Conservation (phyloP, 176 grass and related monocot genomes). For the Cenchrus americanus region DNA sequence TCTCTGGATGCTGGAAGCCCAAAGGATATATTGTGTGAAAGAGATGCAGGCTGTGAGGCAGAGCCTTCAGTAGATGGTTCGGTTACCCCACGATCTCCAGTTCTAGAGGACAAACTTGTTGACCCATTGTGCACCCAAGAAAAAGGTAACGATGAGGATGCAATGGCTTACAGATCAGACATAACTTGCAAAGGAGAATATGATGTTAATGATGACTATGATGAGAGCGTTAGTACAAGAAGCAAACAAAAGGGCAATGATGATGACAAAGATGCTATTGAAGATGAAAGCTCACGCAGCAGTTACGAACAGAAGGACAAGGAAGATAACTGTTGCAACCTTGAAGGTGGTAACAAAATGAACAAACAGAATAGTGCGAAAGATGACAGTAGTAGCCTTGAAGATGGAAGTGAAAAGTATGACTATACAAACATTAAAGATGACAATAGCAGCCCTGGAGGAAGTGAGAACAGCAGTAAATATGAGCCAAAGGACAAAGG, state of each 20-base stretch:
- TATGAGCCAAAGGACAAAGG: constrained; percentile 26
- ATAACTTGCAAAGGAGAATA: constrained; percentile 29
- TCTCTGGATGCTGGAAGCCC: constrained; percentile 54
- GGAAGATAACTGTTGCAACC: constrained; percentile 24
- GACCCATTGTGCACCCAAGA: constrained; percentile 55
- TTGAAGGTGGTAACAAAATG: constrained; percentile 42
- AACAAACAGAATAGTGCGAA: constrained; percentile 1
- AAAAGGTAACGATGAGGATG: constrained; percentile 21
- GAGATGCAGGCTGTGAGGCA: constrained; percentile 34
- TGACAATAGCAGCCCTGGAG: constrained; percentile 31
- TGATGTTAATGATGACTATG: constrained; percentile 15
- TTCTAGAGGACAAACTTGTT: constrained; percentile 55
- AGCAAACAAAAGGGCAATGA: constrained; percentile 18
- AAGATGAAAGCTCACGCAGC: constrained; percentile 49
- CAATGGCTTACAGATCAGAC: not conserved
- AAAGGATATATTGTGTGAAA: constrained; percentile 61
- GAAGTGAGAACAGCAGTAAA: constrained; percentile 31
- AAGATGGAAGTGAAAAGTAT: constrained; percentile 45
- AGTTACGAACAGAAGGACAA: constrained; percentile 42
- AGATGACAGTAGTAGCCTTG: constrained; percentile 20
- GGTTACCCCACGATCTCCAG: constrained; percentile 38
- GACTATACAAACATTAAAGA: constrained; percentile 41
- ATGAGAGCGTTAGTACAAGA: constrained; percentile 31
- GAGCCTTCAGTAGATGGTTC: constrained; percentile 39
- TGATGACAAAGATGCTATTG: constrained; percentile 20